Percentiles rank a stretch among this genome's conserved stretches.
Conservation (phyloP, 2,329 filamentous ascomycete species). For the Aspergillus hortae region DNA sequence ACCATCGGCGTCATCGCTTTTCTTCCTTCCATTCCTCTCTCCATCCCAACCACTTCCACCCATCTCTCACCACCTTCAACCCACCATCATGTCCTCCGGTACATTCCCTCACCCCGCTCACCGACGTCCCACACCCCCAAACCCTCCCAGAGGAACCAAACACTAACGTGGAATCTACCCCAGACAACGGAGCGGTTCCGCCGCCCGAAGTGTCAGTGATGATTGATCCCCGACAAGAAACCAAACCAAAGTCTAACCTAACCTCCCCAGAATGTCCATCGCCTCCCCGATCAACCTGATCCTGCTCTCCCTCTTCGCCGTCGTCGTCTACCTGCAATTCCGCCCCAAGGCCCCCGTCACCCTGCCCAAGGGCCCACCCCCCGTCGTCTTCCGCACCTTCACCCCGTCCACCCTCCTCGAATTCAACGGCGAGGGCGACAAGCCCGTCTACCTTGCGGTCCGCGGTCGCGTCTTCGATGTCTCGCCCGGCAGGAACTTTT, state of each 20-base stretch:
- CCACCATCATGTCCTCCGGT: not conserved
- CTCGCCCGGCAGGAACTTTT: slow-evolving; percentile 81
- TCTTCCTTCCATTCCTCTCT: not conserved
- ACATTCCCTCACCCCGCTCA: not conserved
- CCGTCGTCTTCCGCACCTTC: slow-evolving; percentile 82
- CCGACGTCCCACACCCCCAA: not conserved
- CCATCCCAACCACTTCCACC: not conserved
- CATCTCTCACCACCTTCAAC: not conserved
- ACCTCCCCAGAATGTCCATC: slow-evolving; percentile 46
- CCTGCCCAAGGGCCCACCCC: slow-evolving; percentile 55
- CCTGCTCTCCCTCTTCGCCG: slow-evolving; percentile 55
- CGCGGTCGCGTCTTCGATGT: slow-evolving; percentile 92
- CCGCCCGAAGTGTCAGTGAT: slow-evolving; percentile 35
- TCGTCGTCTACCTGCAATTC: slow-evolving; percentile 58
- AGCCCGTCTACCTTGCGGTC: slow-evolving; percentile 85
- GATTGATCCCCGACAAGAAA: not conserved
- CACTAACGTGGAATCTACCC: not conserved
- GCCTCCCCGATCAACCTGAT: slow-evolving; percentile 60
- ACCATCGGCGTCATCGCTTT: slow-evolving; percentile 1
- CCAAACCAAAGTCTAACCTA: not conserved
- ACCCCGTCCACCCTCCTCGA: slow-evolving; percentile 79
- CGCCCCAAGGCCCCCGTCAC: slow-evolving; percentile 50
- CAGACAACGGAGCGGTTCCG: slow-evolving; percentile 18
- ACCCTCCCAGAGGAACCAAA: too few relatives aligned
- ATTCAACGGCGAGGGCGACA: slow-evolving; percentile 71